Conservation (phyloP, 2,329 filamentous ascomycete species). For the Colletotrichum euphorbiae region DNA sequence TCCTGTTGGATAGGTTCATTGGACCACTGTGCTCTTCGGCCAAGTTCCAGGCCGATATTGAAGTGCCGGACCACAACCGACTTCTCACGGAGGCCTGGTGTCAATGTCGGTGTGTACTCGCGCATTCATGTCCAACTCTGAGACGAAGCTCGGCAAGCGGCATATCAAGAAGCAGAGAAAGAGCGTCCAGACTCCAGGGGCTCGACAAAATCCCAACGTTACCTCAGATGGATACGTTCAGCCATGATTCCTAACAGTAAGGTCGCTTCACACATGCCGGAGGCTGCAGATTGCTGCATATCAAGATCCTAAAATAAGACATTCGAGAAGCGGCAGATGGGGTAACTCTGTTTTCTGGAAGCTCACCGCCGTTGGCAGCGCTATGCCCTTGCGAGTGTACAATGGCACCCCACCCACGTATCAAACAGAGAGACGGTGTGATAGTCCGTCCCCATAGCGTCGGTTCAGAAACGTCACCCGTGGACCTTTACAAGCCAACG, state of each 20-base stretch:
- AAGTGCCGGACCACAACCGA: neutral
- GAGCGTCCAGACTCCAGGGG: slow-evolving; percentile 8
- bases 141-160: neutral
- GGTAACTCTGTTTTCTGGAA: slow-evolving; percentile 31
- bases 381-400: slow-evolving; percentile 9
- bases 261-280: slow-evolving; percentile 8
- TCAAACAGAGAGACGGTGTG: slow-evolving; percentile 22
- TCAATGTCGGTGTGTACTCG: neutral
- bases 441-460: slow-evolving; percentile 18
- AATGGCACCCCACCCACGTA: slow-evolving; percentile 13
- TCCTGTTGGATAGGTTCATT: too few species aligned
- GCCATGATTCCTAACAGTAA: slow-evolving; percentile 17
- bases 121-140: neutral
- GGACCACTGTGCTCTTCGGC: too few species aligned
- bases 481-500: slow-evolving; percentile 12
- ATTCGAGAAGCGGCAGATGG: slow-evolving; percentile 36
- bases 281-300: slow-evolving; percentile 21
- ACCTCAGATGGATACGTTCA: neutral
- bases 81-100: too few species aligned
- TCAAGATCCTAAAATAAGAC: slow-evolving; percentile 28
- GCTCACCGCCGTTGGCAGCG: slow-evolving; percentile 31
- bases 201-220: slow-evolving; percentile 2
- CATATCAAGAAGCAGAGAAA: neutral
- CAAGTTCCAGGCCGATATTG: too few species aligned
- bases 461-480: slow-evolving; percentile 19